Base-by-base conservation (phyloP, 1,284 basidiomycete species). In the Ceratobasidium theobromae region DNA sequence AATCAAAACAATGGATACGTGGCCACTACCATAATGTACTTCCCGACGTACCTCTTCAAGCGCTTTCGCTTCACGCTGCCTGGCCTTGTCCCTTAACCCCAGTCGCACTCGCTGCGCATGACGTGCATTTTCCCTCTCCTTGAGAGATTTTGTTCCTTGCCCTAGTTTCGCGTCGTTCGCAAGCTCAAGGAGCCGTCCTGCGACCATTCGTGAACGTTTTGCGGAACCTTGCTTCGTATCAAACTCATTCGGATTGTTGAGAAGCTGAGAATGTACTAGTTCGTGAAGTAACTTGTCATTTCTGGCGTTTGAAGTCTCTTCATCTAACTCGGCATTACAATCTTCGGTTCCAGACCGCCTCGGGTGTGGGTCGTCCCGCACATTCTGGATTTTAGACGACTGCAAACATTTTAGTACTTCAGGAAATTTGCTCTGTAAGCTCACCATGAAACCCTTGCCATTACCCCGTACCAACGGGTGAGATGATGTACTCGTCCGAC, bases 261-360 rank as follows among this genome's bases (percentile, higher is more conserved):
- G 33, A 48, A 64, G 48, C 49, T 64, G 46, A n/a, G 58, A 64
- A 33, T 64, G 58, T 3, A 64, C 58, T 23, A 64, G 48, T 40
- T 64, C 58, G 21, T 64, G 58, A 27, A 64, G 58, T 14, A 64
- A 16, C 28, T 64, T 64, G 18, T 64, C 58, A 28, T 64, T 64
- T 43, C 38, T 51, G 0, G 35, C 43, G 38, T 64, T 64, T 14
- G 48, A 52, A 40, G 28, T 16, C 25, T 64, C 58, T 43, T 43
- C 58, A 12, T 52, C 58, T 2, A n/a, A 18, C 9, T 64, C 35
- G 8, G 4, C 33, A 18, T 52, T 48, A n/a, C 35, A 25, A 14
- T 41, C 46, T 18, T 48, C 14, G 23, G 35, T 12, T 3, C 28
- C 27, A 35, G 25, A 14, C 28, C 30, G 49, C 4, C 27, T 38